Evolutionary conservation across 805 yeast genomes (phyloP), one percentile per base, ranked within the genome.

Genomic region (Candida boidinii): DNA sequence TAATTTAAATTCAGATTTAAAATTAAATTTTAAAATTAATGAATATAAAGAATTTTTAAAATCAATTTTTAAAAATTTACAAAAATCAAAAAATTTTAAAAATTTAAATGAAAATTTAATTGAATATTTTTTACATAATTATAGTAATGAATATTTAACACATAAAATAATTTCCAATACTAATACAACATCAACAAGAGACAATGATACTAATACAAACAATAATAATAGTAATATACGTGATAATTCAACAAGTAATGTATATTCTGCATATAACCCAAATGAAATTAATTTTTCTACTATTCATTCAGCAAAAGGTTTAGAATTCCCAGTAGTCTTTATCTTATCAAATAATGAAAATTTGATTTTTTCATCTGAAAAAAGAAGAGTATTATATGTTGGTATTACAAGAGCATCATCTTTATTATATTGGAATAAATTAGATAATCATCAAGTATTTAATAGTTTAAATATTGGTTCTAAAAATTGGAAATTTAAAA

Each of bases 321-420:
- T 79, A 4, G 87, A 81, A 39, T 79, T 74, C 43, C 86, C 87
- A 0, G 61, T 79, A 10, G 85, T 78, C 2, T 79, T 80, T 50
- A 43, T 79, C 4, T 41, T 64, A 7, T 43, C 54, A 3, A 48
- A 45, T 36, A 47, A 45, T 34, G 30, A 30, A 31, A 34, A 37
- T 21, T 23, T 43, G 11, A 23, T 35, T 12, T 17, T 18, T 45
- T 50, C 26, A 15, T 37, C 39, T 1, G 57, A 53, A 12, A 64
- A 61, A 12, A 56, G 61, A 12, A 60, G 76, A 29, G 49, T 73
- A 10, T 54, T 72, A 13, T 81, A 79, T 47, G 87, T 80, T 3
- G 88, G 77, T 1, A 56, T 70, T 47, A 79, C 88, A 0, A 62
- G 90, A 39, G 82, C 88, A 0, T 64, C 60, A 22, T 52, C 61